Base-by-base conservation (phyloP, 495 filamentous ascomycete species). In the Letharia columbiana region DNA sequence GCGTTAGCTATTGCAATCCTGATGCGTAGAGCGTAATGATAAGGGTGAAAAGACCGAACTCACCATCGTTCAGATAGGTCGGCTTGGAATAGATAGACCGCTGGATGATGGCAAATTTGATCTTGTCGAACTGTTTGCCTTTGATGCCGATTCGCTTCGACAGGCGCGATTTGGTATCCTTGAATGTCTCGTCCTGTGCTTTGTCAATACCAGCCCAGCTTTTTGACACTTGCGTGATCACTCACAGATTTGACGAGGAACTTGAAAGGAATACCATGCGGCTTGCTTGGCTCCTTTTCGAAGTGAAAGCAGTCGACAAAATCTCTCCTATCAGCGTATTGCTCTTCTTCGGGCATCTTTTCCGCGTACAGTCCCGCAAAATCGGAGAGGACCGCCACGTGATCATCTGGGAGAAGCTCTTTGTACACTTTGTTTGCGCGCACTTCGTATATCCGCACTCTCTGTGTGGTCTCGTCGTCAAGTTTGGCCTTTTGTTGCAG, bases 121-220 rank as follows among this genome's bases (percentile, higher is more conserved):
- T 92, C 81, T 97, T 99, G 76, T 99, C 94, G 68, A 98, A 94
- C 64, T 90, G 91, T 80, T 98, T 98, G 68, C 94, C 94, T 78
- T 96, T 98, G 74, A 99, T 86, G 17, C 92, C 92, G 4, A 90
- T 96, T 60, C 94, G 84, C 73, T 90, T 90, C 70, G 91, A 91
- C 4, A 99, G 80, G 33, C 94, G 86, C 71, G 92, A 87, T 78
- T 92, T 96, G 61, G 94, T 97, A 41, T 98, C 89, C 49, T 87
- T 84, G 78, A 98, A 99, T 45, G 80, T 76, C 73, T 98, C 94
- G 44, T 87, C 90, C 87, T 94, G 66, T 31, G 40, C 20, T 6
- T 33, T 35, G 64, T 79, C 45, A 81, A 72, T 44, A 69, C 28
- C 18, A 54, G 45, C 17, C 18, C 23, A 42, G 15, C 31, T 47